Base-by-base conservation (phyloP, 129 eudicot species). In the Saussurea involucrata region DNA sequence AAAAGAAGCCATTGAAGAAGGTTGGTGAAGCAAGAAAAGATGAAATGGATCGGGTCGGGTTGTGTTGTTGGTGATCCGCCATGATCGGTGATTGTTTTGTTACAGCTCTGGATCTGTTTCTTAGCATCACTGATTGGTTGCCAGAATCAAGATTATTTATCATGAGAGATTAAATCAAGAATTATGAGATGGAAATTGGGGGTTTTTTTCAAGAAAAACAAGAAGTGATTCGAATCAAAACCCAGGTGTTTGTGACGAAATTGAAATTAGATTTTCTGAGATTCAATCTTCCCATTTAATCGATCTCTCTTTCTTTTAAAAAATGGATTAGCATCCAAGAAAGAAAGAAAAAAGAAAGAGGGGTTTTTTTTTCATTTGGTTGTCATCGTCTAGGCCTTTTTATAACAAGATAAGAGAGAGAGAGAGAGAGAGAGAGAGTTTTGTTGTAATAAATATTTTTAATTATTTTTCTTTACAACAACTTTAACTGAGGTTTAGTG, bases 51-150 rank as follows among this genome's bases (percentile, higher is more conserved):
- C 84, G 83, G 71, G 88, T 79, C 24, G 79, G 91, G 34, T 85
- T 85, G 7, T 66, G 90, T 61, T 18, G 81, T 67, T 78, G 86
- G 28, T 87, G 97, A 76, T 87, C 98, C 66, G 90, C 77, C 94
- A 90, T 89, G 67, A 85, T 73, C 36, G 95, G 82, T 67, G 84
- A 68, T 85, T 90, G 96, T 78, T 86, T 90, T 0, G 88, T 87
- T 66, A 93, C 88, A 75, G 87, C 81, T 81, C 95, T 89, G 25
- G 97, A 87, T 91, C 93, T 91, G 58, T 87, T 91, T 78, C 98
- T 89, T 89, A 94, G 84, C 97, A 87, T 91, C 80, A 68, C 77
- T 61, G 15, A 40, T 40, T 40, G 73, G 20, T 15, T n/a, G 8
- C 7, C 0, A 68, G 5, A 31, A 9, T 4, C n/a, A n/a, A n/a